Percentiles rank a stretch among this genome's conserved stretches.
Conservation (phyloP, 163 green algal genomes). For the Scenedesmus sp. region DNA sequence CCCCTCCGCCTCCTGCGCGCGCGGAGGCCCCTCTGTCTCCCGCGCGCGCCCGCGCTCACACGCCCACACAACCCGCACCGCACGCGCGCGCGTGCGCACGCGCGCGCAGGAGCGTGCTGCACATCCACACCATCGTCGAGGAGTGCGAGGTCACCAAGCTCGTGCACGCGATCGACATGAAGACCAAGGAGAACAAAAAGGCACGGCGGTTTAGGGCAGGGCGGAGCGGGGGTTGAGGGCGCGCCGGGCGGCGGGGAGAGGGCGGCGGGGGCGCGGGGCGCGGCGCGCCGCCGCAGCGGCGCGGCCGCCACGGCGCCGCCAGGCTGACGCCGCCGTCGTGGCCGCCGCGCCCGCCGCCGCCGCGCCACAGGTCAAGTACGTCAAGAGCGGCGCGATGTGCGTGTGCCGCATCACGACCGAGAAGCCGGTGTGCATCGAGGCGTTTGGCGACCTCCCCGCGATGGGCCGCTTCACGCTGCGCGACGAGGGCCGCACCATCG, state of each 20-base stretch:
- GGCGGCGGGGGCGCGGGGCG: too few species aligned
- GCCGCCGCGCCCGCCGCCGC: too few species aligned
- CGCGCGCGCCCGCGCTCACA: too few species aligned
- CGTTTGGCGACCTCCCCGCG: constrained; percentile 88
- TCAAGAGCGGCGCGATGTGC: constrained; percentile 88
- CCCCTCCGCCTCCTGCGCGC: too few species aligned
- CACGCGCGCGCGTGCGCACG: neutral
- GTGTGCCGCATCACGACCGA: constrained; percentile 85
- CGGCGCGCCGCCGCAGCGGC: too few species aligned
- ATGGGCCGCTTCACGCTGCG: constrained; percentile 98
- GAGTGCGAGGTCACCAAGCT: constrained; percentile 96
- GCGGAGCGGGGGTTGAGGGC: neutral
- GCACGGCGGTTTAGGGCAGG: constrained; percentile 25
- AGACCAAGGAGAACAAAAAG: constrained; percentile 95
- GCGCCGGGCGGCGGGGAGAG: too few species aligned
- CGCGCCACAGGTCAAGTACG: constrained; percentile 87
- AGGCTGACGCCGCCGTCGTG: too few species aligned
- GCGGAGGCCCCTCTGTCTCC: too few species aligned
- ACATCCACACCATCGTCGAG: constrained; percentile 97
- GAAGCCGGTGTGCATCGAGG: constrained; percentile 93
- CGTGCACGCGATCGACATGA: constrained; percentile 82
- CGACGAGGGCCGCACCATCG: constrained; percentile 95
- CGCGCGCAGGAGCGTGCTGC: constrained; percentile 75
- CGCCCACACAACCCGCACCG: too few species aligned
- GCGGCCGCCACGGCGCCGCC: too few species aligned